Conservation (phyloP, 2,329 filamentous ascomycete species). For the Grosmannia huntii region DNA sequence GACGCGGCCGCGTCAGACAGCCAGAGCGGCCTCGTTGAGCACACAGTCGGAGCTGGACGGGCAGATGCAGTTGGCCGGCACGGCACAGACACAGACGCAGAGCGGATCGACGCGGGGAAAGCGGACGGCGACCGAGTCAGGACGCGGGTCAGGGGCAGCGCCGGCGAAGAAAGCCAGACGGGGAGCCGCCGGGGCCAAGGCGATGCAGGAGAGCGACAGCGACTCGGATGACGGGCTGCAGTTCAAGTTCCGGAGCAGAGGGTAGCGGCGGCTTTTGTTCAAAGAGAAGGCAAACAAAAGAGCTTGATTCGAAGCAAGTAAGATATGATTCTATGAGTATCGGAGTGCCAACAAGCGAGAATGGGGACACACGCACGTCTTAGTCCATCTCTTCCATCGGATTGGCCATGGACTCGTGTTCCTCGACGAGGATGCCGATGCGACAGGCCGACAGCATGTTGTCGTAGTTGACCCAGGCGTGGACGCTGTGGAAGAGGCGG, state of each 20-base stretch:
- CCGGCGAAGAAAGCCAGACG: constrained; percentile 5
- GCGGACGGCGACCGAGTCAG: constrained; percentile 15
- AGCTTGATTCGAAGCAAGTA: too few species aligned
- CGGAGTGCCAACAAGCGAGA: too few species aligned
- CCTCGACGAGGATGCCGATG: constrained; percentile 49
- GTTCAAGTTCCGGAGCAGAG: constrained; percentile 42
- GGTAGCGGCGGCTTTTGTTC: too few species aligned
- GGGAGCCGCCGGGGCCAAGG: neutral
- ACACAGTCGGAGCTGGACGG: constrained; percentile 11
- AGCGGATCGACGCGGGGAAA: constrained; percentile 19
- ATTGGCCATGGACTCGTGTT: constrained; percentile 24
- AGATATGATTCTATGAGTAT: too few species aligned
- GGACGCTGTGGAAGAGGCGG: constrained; percentile 51
- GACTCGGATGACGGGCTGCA: constrained; percentile 36
- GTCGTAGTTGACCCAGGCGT: constrained; percentile 63
- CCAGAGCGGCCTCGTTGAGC: constrained; percentile 3
- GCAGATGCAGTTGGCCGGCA: neutral
- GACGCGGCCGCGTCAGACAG: constrained; percentile 6
- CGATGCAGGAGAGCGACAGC: constrained; percentile 15
- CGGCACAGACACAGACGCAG: neutral
- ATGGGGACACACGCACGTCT: too few species aligned
- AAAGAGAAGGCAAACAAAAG: too few species aligned
- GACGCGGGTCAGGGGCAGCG: constrained; percentile 2
- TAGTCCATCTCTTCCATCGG: constrained; percentile 51
- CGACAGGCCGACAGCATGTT: constrained; percentile 53